Percentiles rank a stretch among this genome's conserved stretches.
phyloP scores from a whole-genome alignment of 176 grass and related monocot genomes.

The Chrysopogon serrulatus region DNA sequence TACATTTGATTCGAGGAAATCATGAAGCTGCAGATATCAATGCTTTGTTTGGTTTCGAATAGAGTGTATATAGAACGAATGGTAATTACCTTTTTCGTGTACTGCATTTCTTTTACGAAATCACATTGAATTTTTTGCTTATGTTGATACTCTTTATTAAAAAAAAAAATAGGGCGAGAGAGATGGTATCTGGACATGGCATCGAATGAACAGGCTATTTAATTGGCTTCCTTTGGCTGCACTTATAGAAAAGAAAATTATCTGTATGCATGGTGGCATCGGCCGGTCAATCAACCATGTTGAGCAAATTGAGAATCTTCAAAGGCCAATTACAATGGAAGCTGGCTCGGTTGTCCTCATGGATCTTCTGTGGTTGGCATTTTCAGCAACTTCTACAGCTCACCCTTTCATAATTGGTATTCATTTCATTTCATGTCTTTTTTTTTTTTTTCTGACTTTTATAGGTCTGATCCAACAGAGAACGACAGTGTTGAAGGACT shows the following conservation, averaged over 20 bases:
- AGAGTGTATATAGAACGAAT: slow-evolving; percentile 96
- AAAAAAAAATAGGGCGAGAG: slow-evolving; percentile 89
- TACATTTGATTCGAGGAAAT: slow-evolving; percentile 99
- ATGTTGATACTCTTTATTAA: neutral
- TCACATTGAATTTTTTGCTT: neutral
- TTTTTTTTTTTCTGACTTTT: slow-evolving; percentile 31
- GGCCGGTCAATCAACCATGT: slow-evolving; percentile 98
- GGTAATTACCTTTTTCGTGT: slow-evolving; percentile 41
- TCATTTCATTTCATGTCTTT: slow-evolving; percentile 22
- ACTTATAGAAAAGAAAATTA: slow-evolving; percentile 98
- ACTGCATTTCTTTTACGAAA: neutral
- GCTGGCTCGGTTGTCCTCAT: slow-evolving; percentile 96
- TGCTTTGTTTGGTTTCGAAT: slow-evolving; percentile 98
- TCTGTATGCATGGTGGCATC: slow-evolving; percentile 99
- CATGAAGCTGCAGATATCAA: slow-evolving; percentile 99
- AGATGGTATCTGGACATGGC: slow-evolving; percentile 99
- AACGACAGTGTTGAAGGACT: slow-evolving; percentile 97
- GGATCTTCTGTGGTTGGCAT: slow-evolving; percentile 89
- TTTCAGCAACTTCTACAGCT: neutral
- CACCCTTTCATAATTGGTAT: neutral
- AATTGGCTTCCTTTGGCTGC: slow-evolving; percentile 99
- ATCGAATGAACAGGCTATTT: slow-evolving; percentile 95
- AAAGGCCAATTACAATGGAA: slow-evolving; percentile 98
- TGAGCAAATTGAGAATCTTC: slow-evolving; percentile 96
- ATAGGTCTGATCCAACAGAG: slow-evolving; percentile 99